These are phyloP conservation scores for Acidiella bohemica DNA, from an alignment of 495 filamentous ascomycete genomes.

Conservation along the genomic window DNA sequence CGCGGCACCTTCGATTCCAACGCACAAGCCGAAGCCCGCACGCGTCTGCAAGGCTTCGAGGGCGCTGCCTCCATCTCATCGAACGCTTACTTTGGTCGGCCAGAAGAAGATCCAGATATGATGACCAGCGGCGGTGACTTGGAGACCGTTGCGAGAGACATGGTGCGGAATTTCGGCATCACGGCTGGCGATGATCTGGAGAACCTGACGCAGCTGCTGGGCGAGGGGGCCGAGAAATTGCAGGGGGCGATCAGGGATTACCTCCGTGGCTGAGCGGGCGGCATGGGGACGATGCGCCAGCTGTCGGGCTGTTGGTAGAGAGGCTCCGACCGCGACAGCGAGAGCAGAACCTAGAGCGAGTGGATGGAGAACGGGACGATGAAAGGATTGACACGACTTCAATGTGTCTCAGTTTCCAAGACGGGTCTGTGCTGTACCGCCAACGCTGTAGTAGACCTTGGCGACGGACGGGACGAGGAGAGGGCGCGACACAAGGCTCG, in stretches of 20 bases:
- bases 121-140: slow-evolving; percentile 70
- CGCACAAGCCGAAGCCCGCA: slow-evolving; percentile 72
- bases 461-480: too few relatives aligned
- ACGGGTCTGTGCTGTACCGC: too few relatives aligned
- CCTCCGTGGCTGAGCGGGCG: slow-evolving; percentile 54
- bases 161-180: slow-evolving; percentile 84
- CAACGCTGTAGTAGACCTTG: too few relatives aligned
- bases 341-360: too few relatives aligned
- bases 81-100: slow-evolving; percentile 90
- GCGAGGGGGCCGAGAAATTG: slow-evolving; percentile 70
- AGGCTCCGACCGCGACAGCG: too few relatives aligned
- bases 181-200: slow-evolving; percentile 92
- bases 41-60: slow-evolving; percentile 79
- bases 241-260: slow-evolving; percentile 84
- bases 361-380: too few relatives aligned
- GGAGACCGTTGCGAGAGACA: slow-evolving; percentile 85
- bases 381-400: too few relatives aligned
- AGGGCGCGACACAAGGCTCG: too few relatives aligned
- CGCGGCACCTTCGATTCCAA: slow-evolving; percentile 71
- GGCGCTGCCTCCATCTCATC: slow-evolving; percentile 84
- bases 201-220: slow-evolving; percentile 64
- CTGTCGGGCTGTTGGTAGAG: too few relatives aligned
- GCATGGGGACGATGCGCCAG: too few relatives aligned
- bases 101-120: slow-evolving; percentile 53
- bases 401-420: too few relatives aligned